Evolutionary conservation across 2,329 filamentous ascomycete species (phyloP).

Genomic region (Penicillium glabrum): DNA sequence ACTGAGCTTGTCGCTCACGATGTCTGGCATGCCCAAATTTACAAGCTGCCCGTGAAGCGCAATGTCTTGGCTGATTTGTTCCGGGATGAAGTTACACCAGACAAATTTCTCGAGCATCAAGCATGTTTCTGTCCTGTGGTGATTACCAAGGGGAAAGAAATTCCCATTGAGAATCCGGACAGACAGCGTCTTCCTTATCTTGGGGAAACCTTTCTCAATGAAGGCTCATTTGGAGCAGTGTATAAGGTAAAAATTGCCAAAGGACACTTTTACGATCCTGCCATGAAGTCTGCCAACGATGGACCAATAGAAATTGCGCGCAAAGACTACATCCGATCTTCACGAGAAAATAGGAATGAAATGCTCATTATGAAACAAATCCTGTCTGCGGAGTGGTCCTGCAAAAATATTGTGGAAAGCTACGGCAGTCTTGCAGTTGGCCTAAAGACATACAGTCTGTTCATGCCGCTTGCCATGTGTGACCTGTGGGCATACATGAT

Average conservation of each 20-base stretch:
- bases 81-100: neutral
- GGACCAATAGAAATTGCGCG: constrained; percentile 29
- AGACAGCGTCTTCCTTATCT: constrained; percentile 30
- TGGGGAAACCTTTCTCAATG: constrained; percentile 28
- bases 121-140: constrained; percentile 4
- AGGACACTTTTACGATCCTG: constrained; percentile 32
- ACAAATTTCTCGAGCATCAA: constrained; percentile 1
- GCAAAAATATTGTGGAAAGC: constrained; percentile 38
- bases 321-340: constrained; percentile 36
- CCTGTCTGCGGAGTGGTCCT: neutral
- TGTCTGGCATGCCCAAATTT: neutral
- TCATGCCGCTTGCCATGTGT: constrained; percentile 42
- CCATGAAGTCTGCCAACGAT: constrained; percentile 6
- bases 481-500: constrained; percentile 41
- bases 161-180: neutral
- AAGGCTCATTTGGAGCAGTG: constrained; percentile 35
- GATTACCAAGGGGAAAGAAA: neutral
- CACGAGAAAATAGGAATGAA: constrained; percentile 28
- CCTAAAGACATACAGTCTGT: constrained; percentile 37
- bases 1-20: neutral
- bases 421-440: constrained; percentile 37
- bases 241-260: constrained; percentile 32
- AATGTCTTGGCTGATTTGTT: neutral
- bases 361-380: constrained; percentile 21
- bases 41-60: neutral